phyloP scores from a whole-genome alignment of 306 rosid genomes.

The Prunus persica region Prunus_persica_NCBIv2 NC_034009.1:10720001-10720500 shows the following conservation, averaged over 20 bases:
- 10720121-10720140: not conserved
- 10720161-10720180: not conserved
- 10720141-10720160: not conserved
- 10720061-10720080: not conserved
- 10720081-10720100: not conserved
- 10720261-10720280: not conserved
- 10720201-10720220: not conserved
- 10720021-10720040: not conserved
- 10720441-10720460: conserved; percentile 14
- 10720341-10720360: not conserved
- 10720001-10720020: not conserved
- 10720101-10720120: not conserved
- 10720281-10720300: not conserved
- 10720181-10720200: not conserved
- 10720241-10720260: not conserved
- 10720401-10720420: not conserved
- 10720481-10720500: conserved; percentile 87
- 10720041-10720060: not conserved
- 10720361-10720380: not conserved
- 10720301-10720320: not conserved
- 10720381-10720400: not conserved
- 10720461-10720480: conserved; percentile 95
- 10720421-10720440: conserved; percentile 10
- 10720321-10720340: not conserved
- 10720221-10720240: not conserved